Evolutionary conservation across 2,329 filamentous ascomycete genomes (phyloP), one percentile per base, ranked within the genome.

Genomic region (Sclerotinia borealis): DNA sequence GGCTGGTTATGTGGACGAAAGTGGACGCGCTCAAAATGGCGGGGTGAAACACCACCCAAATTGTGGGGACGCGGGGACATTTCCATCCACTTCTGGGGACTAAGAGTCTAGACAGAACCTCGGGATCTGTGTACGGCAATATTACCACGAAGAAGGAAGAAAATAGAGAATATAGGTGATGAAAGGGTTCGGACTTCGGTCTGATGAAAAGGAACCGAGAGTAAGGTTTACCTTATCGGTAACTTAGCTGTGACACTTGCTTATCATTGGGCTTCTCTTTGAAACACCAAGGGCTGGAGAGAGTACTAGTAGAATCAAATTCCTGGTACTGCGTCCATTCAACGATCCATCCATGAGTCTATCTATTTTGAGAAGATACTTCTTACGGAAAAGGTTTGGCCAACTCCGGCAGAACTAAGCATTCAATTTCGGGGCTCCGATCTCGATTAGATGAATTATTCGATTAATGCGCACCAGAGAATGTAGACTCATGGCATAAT

Each of bases 1-100:
- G 52, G 25, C 25, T n/a, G 36, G 17, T 49, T 27, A 34, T 34
- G 59, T 61, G 59, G 59, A 61, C 48, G 54, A 55, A 34, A 19
- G 51, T 55, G 51, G 51, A 55, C 51, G 59, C 13, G n/a, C 39
- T 54, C 9, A 10, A 41, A 25, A 52, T 45, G 25, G 59, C 48
- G 36, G 47, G 59, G 37, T 61, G 19, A 27, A 39, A 59, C 7
- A 34, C 13, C 27, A 55, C 22, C 39, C 9, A 47, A 34, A 22
- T 11, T 59, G 55, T 59, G 55, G 55, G 41, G 41, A 59, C 22
- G 59, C 56, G 37, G 10, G 27, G 50, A 45, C 41, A 7, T 29
- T 11, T 45, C 54, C 39, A 41, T 45, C 54, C 36, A n/a, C 19
- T 22, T 60, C 31, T n/a, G 9, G 36, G 11, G 36, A 37, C n/a